Evolutionary conservation across 306 rosid species (phyloP).

Genomic region (Hippophae rhamnoides): DNA sequence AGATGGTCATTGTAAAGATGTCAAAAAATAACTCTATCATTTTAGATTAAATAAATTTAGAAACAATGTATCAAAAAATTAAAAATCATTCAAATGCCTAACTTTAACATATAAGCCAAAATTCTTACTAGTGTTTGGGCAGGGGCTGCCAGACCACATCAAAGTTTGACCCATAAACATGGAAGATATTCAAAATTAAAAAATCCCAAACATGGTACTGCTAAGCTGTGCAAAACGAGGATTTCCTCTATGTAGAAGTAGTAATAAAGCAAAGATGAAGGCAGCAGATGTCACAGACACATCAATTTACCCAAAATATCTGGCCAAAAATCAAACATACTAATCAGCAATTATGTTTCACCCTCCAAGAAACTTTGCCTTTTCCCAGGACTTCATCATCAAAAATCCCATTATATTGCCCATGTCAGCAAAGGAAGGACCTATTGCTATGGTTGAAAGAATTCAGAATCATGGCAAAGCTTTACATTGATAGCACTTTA

Average conservation of each 20-base stretch:
- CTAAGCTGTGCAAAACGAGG: constrained; percentile 94
- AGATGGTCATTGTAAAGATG: too few species aligned
- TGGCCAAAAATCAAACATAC: constrained; percentile 31
- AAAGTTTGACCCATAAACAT: constrained; percentile 96
- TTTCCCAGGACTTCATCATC: background rate
- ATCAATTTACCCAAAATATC: constrained; percentile 85
- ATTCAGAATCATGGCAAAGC: too few species aligned
- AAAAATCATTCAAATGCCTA: background rate
- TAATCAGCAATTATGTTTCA: constrained; percentile 26
- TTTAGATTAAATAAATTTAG: background rate
- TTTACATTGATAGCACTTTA: too few species aligned
- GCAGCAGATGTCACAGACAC: constrained; percentile 90
- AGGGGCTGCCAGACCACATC: constrained; percentile 91
- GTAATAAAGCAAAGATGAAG: constrained; percentile 67
- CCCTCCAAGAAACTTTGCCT: constrained; percentile 7
- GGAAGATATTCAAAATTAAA: constrained; percentile 96
- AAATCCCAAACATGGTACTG: constrained; percentile 86
- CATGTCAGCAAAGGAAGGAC: too few species aligned
- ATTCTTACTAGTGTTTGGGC: constrained; percentile 64
- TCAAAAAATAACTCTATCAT: too few species aligned
- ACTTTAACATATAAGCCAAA: background rate
- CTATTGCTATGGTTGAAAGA: too few species aligned
- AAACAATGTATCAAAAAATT: too few species aligned
- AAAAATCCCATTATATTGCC: background rate
- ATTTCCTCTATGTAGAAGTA: constrained; percentile 80